Conservation (phyloP, 768 basidiomycete species). For the Pleurotus salmoneostramineus region DNA sequence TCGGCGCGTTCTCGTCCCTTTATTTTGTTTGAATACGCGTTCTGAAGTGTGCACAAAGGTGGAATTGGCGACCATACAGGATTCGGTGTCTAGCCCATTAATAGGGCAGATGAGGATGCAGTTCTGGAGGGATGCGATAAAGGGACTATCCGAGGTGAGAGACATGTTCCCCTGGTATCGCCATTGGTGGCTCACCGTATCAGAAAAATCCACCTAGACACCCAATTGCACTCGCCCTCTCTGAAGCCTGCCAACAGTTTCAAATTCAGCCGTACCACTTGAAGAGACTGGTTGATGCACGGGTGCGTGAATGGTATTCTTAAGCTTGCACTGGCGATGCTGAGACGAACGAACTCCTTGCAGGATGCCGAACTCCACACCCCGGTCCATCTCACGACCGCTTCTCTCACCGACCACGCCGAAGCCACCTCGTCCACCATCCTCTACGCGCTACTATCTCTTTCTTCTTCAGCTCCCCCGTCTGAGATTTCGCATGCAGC, state of each 20-base stretch:
- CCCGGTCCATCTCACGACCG: slow-evolving; percentile 62
- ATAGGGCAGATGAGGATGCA: slow-evolving; percentile 85
- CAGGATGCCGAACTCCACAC: slow-evolving; percentile 67
- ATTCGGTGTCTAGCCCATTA: slow-evolving; percentile 65
- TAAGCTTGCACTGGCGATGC: slow-evolving; percentile 5
- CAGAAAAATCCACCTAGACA: slow-evolving; percentile 77
- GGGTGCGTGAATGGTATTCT: slow-evolving; percentile 43
- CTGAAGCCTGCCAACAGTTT: slow-evolving; percentile 44
- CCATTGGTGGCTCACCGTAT: slow-evolving; percentile 10
- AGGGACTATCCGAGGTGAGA: slow-evolving; percentile 60
- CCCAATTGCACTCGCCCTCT: slow-evolving; percentile 73
- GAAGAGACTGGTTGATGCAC: slow-evolving; percentile 79
- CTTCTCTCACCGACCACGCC: slow-evolving; percentile 66
- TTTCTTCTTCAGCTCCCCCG: slow-evolving; percentile 28
- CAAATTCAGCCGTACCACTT: slow-evolving; percentile 72
- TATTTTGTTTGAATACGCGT: slow-evolving; percentile 8
- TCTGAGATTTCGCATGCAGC: slow-evolving; percentile 60
- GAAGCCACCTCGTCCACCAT: slow-evolving; percentile 80
- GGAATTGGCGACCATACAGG: slow-evolving; percentile 75
- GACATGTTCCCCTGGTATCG: neutral
- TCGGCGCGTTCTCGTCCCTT: slow-evolving; percentile 50
- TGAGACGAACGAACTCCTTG: slow-evolving; percentile 11
- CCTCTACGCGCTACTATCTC: slow-evolving; percentile 70
- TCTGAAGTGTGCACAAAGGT: slow-evolving; percentile 39
- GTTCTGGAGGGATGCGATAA: slow-evolving; percentile 83